Base-by-base conservation (phyloP, 768 basidiomycete genomes). In the Lactarius hengduanensis region DNA sequence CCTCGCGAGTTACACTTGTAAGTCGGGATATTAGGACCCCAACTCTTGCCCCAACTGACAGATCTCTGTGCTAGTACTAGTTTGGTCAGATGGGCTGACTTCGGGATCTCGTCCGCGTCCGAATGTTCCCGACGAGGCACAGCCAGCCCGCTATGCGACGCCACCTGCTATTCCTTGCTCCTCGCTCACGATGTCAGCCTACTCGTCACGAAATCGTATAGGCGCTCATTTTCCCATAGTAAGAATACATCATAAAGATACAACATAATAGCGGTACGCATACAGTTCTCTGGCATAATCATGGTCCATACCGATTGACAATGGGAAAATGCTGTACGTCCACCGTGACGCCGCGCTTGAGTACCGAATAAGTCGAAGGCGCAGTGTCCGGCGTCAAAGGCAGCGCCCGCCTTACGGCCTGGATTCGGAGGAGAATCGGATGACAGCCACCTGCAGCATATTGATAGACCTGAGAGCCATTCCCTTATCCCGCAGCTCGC, bases 361-460 rank as follows among this genome's bases (percentile, higher is more conserved):
- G 30, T 50, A 30, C 22, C 61, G 16, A 43, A 13, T 16, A 56
- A 57, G 16, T 30, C n/a, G 13, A 57, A n/a, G 20, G 20, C 1
- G 26, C 38, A 28, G 32, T 18, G 7, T 40, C 20, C 8, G 15
- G 28, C 28, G 11, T 16, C 18, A 20, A 20, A 20, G 4, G 15
- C 15, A 34, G 43, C 53, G 28, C 22, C 28, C 13, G 16, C 16
- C 26, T 65, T 41, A 66, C 11, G 61, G 61, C 18, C 16, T 62
- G 13, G 65, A 66, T n/a, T 66, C 65, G 30, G 61, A 66, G 30
- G 61, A 66, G 57, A 66, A 62, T 22, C 57, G 62, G 18, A 62
- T 45, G 16, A 66, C 65, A 4, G 65, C 65, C 4, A 66, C 30
- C 11, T 61, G 56, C 30, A 66, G 30, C 65, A 66, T 66, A 54